phyloP scores from a whole-genome alignment of 78 protist genomes.

The Dictyostelium purpureum region DNA sequence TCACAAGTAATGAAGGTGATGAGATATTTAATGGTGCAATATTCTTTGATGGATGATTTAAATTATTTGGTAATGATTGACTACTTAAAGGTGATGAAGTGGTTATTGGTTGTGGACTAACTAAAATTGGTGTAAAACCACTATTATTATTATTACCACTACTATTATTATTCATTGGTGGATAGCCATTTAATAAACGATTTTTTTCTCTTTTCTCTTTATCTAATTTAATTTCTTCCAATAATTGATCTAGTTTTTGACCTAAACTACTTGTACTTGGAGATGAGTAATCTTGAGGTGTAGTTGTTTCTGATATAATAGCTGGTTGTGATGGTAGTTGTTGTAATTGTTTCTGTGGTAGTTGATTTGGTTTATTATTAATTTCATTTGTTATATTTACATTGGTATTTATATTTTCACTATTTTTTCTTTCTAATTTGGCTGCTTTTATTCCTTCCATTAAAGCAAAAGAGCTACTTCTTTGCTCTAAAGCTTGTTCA shows the following conservation, averaged over 20 bases:
- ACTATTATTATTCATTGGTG: not conserved
- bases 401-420: not conserved
- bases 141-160: not conserved
- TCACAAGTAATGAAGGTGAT: not conserved
- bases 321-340: not conserved
- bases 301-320: not conserved
- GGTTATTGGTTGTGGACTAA: slow-evolving; percentile 1
- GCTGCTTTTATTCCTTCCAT: not conserved
- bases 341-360: not conserved
- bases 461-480: not conserved
- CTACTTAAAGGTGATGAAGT: not conserved
- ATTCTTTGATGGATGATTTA: not conserved
- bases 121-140: not conserved
- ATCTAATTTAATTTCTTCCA: slow-evolving; percentile 23
- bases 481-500: not conserved
- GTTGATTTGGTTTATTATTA: not conserved
- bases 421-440: not conserved
- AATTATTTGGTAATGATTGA: not conserved
- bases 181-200: not conserved
- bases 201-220: slow-evolving; percentile 43
- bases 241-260: slow-evolving; percentile 24
- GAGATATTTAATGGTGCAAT: too few species aligned
- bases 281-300: not conserved
- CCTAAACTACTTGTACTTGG: slow-evolving; percentile 2
- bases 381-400: not conserved